Evolutionary conservation across 352 stramenopile species (phyloP), one percentile per base, ranked within the genome.

Genomic region (Phytophthora tubulina): DNA sequence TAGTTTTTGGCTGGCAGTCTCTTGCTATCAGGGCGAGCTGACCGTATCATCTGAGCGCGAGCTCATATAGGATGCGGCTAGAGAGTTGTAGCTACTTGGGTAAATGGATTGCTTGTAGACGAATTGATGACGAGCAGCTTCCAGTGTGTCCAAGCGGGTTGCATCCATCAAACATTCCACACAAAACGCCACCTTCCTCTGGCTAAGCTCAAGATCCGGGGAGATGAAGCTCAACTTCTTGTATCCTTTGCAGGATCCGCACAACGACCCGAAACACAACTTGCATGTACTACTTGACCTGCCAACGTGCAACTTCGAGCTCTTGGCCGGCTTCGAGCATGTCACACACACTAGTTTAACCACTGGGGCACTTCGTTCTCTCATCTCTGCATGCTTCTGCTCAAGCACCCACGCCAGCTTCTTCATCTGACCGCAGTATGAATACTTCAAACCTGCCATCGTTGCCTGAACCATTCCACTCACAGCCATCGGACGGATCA

Each of bases 341-440:
- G 73, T 76, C 21, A 76, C 63, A 21, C 69, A 76, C n/a, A 76
- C 50, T 0, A 56, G 62, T 14, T 62, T 64, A 7, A 49, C 58
- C 4, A 36, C 38, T 17, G 57, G 49, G 7, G 35, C 41, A 0
- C 53, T 57, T 15, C 52, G 50, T 9, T 73, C 63, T 1, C 60
- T 45, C 35, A 45, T 38, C 11, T 66, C 50, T 2, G 36, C 5
- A 21, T 76, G 56, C 6, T 36, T 52, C 21, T 76, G 41, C 21
- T 79, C 67, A 0, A 79, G 62, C 7, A 76, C 27, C 67, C 57
- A 79, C 9, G 67, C 55, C 3, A 79, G 15, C 62, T 76, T 76
- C 53, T 79, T 79, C 72, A 79, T 79, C 39, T 79, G 66, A 3
- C 60, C 72, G 44, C 72, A 79, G 54, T 79, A 73, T 1, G 65